These are phyloP conservation scores for Pythium myriotylum DNA, from an alignment of 352 stramenopile species.

Conservation along the genomic window DNA sequence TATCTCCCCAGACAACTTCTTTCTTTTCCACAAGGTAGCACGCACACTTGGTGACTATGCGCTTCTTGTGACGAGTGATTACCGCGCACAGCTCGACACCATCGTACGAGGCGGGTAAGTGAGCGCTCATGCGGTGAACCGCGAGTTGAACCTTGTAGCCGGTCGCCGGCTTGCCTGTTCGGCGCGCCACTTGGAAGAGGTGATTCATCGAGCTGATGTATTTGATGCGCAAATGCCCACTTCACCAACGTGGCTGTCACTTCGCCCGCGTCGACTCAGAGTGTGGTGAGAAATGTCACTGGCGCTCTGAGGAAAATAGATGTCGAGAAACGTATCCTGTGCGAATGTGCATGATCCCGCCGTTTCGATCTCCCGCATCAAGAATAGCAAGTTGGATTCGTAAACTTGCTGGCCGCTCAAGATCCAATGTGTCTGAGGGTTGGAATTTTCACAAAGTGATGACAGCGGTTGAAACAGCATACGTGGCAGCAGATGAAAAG, in stretches of 20 bases:
- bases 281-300: too few species aligned
- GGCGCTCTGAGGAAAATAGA: not conserved
- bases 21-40: slow-evolving; percentile 49
- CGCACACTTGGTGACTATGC: slow-evolving; percentile 55
- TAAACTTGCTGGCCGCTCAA: too few species aligned
- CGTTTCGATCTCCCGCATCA: not conserved
- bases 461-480: too few species aligned
- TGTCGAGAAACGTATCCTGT: not conserved
- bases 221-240: not conserved
- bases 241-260: not conserved
- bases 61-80: slow-evolving; percentile 75
- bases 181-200: slow-evolving; percentile 63
- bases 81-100: slow-evolving; percentile 58
- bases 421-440: too few species aligned
- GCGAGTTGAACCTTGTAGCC: slow-evolving; percentile 77
- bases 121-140: slow-evolving; percentile 64
- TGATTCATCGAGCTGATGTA: slow-evolving; percentile 51
- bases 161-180: slow-evolving; percentile 55
- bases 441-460: too few species aligned
- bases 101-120: slow-evolving; percentile 46
- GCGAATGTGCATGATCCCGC: not conserved
- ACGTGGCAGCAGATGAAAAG: too few species aligned
- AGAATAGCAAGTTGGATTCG: too few species aligned
- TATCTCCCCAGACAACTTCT: slow-evolving; percentile 76
- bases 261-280: too few species aligned